Conservation (phyloP, 208 protist genomes). For the Trypanosoma conorhini region DNA sequence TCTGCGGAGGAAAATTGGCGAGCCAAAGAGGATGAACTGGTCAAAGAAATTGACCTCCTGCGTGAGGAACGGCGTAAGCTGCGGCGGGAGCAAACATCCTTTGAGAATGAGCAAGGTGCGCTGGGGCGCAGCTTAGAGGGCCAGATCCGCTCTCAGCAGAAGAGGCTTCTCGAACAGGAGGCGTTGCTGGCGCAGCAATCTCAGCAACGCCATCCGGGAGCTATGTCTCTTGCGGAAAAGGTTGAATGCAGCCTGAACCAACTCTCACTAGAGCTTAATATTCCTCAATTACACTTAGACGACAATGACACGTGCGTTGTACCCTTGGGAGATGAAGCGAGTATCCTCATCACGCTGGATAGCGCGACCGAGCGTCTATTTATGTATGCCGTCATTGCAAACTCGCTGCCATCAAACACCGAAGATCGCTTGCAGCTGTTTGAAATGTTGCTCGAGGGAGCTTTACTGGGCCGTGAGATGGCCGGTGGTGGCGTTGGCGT, state of each 20-base stretch:
- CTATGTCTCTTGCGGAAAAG: conserved; percentile 21
- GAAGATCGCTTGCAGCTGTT: conserved; percentile 51
- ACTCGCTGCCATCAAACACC: conserved; percentile 43
- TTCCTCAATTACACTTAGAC: conserved; percentile 44
- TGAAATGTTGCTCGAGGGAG: conserved; percentile 69
- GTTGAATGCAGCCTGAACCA: conserved; percentile 24
- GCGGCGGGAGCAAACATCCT: conserved; percentile 22
- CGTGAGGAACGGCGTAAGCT: conserved; percentile 49
- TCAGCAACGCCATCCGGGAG: conserved; percentile 12
- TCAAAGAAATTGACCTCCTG: conserved; percentile 55
- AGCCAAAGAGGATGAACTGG: conserved; percentile 61
- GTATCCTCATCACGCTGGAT: conserved; percentile 74
- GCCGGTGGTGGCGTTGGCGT: conserved; percentile 75
- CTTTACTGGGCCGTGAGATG: conserved; percentile 79
- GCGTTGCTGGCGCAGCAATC: conserved; percentile 11
- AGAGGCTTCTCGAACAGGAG: conserved; percentile 16
- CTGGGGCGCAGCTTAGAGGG: conserved; percentile 39
- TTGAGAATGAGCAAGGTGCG: conserved; percentile 39
- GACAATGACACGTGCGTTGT: conserved; percentile 71
- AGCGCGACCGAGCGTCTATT: conserved; percentile 59
- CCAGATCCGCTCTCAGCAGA: conserved; percentile 26
- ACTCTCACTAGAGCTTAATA: conserved; percentile 33
- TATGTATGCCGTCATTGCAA: conserved; percentile 76
- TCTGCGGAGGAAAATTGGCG: conserved; percentile 38
- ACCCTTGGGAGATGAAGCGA: conserved; percentile 24